Evolutionary conservation across 768 basidiomycete genomes (phyloP).

Genomic region (Xanthoconium stramineum): DNA sequence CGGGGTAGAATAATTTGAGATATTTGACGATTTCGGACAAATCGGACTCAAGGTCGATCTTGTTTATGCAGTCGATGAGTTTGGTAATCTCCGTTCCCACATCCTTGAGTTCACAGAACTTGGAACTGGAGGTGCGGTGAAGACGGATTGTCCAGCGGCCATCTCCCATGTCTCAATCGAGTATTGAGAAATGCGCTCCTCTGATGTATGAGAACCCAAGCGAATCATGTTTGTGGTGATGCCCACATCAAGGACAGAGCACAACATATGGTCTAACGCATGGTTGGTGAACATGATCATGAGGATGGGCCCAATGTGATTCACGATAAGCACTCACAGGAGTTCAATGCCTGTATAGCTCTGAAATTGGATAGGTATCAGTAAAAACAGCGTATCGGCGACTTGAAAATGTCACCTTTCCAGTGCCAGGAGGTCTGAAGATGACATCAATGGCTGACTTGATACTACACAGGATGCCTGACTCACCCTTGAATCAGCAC

Average conservation of each 20-base stretch:
- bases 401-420: constrained; percentile 46
- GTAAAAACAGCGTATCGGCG: neutral
- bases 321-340: constrained; percentile 58
- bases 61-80: constrained; percentile 43
- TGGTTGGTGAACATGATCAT: constrained; percentile 75
- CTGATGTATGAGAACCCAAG: constrained; percentile 60
- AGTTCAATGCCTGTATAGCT: constrained; percentile 69
- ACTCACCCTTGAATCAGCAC: constrained; percentile 70
- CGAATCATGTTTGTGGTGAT: constrained; percentile 67
- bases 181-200: constrained; percentile 58
- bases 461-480: neutral
- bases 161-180: constrained; percentile 58
- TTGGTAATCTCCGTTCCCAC: constrained; percentile 45
- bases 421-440: constrained; percentile 70
- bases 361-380: constrained; percentile 29
- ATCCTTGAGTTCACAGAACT: constrained; percentile 40
- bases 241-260: constrained; percentile 56
- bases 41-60: constrained; percentile 31
- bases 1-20: constrained; percentile 45
- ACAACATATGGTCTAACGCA: constrained; percentile 71
- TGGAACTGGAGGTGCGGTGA: constrained; percentile 30
- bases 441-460: neutral
- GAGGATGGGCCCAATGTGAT: constrained; percentile 50
- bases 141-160: constrained; percentile 42
- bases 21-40: constrained; percentile 40